These are phyloP conservation scores for Crithidia acanthocephali DNA, from an alignment of 208 protist genomes.

Conservation along the genomic window DNA sequence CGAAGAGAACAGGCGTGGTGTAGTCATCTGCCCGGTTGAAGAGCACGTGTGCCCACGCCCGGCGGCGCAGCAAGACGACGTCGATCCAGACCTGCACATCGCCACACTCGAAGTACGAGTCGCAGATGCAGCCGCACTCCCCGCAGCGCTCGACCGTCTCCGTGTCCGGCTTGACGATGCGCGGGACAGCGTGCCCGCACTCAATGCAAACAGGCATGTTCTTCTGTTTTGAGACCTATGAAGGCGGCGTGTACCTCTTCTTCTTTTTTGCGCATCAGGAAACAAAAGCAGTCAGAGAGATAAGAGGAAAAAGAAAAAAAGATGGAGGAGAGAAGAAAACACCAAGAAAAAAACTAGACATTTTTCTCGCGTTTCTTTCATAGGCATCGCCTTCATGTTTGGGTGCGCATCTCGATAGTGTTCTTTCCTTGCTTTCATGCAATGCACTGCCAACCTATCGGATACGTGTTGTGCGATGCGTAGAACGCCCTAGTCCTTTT, in stretches of 20 bases:
- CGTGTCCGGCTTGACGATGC: conserved; percentile 75
- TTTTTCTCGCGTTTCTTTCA: no score
- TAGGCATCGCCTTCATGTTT: no score
- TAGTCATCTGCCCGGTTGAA: conserved; percentile 53
- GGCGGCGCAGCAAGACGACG: conserved; percentile 62
- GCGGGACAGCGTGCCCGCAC: conserved; percentile 48
- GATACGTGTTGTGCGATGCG: no score
- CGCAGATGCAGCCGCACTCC: conserved; percentile 55
- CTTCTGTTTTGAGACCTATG: not conserved
- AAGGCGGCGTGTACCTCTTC: no score
- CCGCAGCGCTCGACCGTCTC: conserved; percentile 76
- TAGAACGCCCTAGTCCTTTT: no score
- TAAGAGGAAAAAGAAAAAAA: no score
- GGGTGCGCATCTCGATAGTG: no score
- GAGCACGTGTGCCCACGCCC: conserved; percentile 80
- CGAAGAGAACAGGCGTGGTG: conserved; percentile 21
- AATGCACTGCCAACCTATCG: no score
- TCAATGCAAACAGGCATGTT: conserved; percentile 84
- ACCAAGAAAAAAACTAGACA: no score
- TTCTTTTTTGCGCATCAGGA: not conserved
- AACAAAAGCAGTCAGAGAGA: no score
- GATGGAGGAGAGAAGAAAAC: no score
- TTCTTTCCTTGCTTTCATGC: no score
- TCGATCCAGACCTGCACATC: conserved; percentile 80
- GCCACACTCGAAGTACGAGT: conserved; percentile 82